Base-by-base conservation (phyloP, 805 yeast genomes). In the Candida cerambycidarum region DNA sequence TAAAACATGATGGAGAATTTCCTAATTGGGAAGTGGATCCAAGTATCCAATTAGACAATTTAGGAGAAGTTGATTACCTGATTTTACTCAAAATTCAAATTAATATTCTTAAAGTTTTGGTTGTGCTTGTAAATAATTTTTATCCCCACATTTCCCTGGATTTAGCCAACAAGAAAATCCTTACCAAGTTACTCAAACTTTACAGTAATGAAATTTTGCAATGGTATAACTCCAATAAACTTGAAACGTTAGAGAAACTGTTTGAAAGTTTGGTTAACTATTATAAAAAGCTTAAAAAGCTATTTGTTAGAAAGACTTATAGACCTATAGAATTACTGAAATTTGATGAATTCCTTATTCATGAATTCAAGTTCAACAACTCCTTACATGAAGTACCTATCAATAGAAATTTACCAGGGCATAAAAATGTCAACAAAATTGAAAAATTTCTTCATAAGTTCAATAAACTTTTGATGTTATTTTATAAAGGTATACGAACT, bases 141-240 rank as follows among this genome's bases (percentile, higher is more conserved):
- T 89, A 83, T 58, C 63, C 76, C 21, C 93, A 87, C 57, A 87
- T 90, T 55, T 74, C 83, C 3, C 85, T 82, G 57, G 87, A 85
- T 52, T 56, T 83, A 47, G 61, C 65, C 10, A 80, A 83, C 53
- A 80, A 84, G 51, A 65, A 70, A 4, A 67, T 75, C 2, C 74
- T 88, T 54, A 76, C 85, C 40, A 83, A 82, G 45, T 67, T 89
- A 34, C 62, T 89, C 49, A 82, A 81, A 49, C 62, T 77, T 7
- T 78, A 84, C 62, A 89, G 88, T 53, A 74, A 79, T 48, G 92
- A 84, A 48, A 77, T 85, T 8, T 50, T 69, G 16, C 75, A 69
- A 43, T 71, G 75, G 74, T 69, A 71, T 45, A 67, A 69, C 44
- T 65, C 72, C 13, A 67, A 67, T 44, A 69, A 69, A 42, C 68